Evolutionary conservation across 1,284 basidiomycete genomes (phyloP).

Genomic region (Salmacisia buchloeana): DNA sequence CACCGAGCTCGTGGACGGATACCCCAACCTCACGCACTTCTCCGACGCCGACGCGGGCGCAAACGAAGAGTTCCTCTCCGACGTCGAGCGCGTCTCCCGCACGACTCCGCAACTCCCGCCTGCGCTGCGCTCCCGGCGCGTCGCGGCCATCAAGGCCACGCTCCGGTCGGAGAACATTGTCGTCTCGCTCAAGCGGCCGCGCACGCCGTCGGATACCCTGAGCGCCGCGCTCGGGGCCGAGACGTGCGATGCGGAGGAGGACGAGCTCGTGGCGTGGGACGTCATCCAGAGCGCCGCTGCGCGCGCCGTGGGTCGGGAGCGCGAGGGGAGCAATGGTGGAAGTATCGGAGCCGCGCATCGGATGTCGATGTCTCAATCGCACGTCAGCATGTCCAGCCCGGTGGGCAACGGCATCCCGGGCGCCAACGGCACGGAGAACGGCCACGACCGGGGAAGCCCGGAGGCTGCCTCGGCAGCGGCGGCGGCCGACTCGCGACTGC

Average conservation of each 20-base stretch:
- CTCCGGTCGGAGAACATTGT: constrained; percentile 28
- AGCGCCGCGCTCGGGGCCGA: constrained; percentile 25
- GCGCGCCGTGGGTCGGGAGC: not conserved
- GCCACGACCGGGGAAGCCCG: not conserved
- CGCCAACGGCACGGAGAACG: not conserved
- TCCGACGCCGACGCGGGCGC: not conserved
- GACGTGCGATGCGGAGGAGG: constrained; percentile 13
- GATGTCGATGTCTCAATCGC: constrained; percentile 3
- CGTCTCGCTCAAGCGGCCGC: constrained; percentile 19
- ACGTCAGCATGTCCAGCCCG: not conserved
- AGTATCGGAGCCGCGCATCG: constrained; percentile 10
- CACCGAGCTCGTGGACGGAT: constrained; percentile 27
- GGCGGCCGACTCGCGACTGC: not conserved
- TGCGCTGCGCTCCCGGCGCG: constrained; percentile 15
- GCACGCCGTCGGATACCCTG: constrained; percentile 22
- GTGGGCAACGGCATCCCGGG: not conserved
- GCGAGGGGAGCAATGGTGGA: constrained; percentile 25
- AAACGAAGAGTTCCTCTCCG: not conserved
- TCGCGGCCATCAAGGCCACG: constrained; percentile 23
- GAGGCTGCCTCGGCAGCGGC: constrained; percentile 8
- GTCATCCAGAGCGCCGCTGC: not conserved
- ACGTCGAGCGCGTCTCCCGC: not conserved
- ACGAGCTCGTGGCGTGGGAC: constrained; percentile 10
- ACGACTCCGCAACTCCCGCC: constrained; percentile 17
- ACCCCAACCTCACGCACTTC: constrained; percentile 20